A percentile compares a stretch with the other conserved stretches of the same genome.
Evolutionary conservation across 2,329 filamentous ascomycete species (phyloP).

Genomic region (Aspergillus sclerotialis): DNA sequence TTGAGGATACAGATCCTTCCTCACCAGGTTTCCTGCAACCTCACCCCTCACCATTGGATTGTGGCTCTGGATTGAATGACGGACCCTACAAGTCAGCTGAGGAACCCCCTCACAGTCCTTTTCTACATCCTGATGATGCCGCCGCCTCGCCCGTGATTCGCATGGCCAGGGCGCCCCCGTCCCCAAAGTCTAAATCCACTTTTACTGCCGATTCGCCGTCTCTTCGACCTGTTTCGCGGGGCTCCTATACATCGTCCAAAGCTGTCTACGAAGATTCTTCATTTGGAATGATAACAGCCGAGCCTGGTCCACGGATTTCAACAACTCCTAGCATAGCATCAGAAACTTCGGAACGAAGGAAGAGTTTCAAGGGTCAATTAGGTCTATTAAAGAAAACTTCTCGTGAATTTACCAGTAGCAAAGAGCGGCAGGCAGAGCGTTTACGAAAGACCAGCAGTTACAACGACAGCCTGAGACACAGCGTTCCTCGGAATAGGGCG

Average conservation of each 20-base stretch:
- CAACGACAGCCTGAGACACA: slow-evolving; percentile 27
- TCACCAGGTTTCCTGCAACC: slow-evolving; percentile 23
- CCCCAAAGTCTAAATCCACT: slow-evolving; percentile 62
- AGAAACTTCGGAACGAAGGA: slow-evolving; percentile 31
- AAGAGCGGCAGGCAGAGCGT: slow-evolving; percentile 26
- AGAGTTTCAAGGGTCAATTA: slow-evolving; percentile 29
- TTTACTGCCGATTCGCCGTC: slow-evolving; percentile 17
- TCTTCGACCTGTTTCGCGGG: slow-evolving; percentile 27
- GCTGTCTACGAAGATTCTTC: slow-evolving; percentile 26
- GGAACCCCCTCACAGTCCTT: slow-evolving; percentile 43
- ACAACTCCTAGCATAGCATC: slow-evolving; percentile 33
- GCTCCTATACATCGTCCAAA: slow-evolving; percentile 30
- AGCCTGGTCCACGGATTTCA: slow-evolving; percentile 32
- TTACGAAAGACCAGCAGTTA: slow-evolving; percentile 26
- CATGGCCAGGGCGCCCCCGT: slow-evolving; percentile 74
- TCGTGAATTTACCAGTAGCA: slow-evolving; percentile 30
- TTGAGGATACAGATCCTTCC: slow-evolving; percentile 32
- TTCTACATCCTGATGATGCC: slow-evolving; percentile 49
- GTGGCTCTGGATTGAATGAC: slow-evolving; percentile 65
- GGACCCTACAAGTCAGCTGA: slow-evolving; percentile 54
- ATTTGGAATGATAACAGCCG: slow-evolving; percentile 34
- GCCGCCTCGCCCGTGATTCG: slow-evolving; percentile 65
- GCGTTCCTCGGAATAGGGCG: slow-evolving; percentile 27
- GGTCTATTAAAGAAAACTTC: slow-evolving; percentile 29
- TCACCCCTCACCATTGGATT: slow-evolving; percentile 10